Percentiles rank a stretch among this genome's conserved stretches.
Conservation (phyloP, 345 rosid species). For the Nasturtium officinale region DNA sequence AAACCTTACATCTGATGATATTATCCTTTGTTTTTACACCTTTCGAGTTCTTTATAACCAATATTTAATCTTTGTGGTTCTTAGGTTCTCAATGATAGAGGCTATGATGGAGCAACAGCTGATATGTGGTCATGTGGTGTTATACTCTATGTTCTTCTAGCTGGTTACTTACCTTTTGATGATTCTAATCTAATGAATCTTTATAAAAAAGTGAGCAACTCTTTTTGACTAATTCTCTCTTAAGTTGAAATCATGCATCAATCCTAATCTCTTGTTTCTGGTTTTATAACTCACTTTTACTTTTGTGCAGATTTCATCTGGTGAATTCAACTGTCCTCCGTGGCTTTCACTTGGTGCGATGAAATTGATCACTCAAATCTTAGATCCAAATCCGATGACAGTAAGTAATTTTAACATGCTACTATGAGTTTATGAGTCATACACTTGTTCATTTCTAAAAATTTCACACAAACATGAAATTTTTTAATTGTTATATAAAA, state of each 20-base stretch:
- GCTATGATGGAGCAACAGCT: conserved; percentile 96
- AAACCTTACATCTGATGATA: neutral
- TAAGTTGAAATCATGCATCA: neutral
- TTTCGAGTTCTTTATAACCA: neutral
- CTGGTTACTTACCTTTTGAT: conserved; percentile 99
- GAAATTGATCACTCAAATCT: conserved; percentile 80
- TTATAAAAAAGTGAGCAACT: conserved; percentile 83
- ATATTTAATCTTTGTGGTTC: conserved; percentile 8
- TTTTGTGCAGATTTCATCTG: conserved; percentile 71
- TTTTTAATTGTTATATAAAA: neutral
- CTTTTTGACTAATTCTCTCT: conserved; percentile 19
- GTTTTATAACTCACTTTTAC: conserved; percentile 2
- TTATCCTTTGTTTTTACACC: conserved; percentile 1
- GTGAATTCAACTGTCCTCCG: conserved; percentile 91
- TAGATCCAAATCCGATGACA: conserved; percentile 93
- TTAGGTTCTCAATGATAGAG: conserved; percentile 93
- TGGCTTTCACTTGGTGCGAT: conserved; percentile 90
- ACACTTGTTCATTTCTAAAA: neutral
- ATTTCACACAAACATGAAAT: conserved; percentile 4
- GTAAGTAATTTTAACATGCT: conserved; percentile 52
- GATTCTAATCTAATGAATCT: conserved; percentile 95
- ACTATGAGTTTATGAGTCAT: neutral
- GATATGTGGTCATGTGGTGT: conserved; percentile 99
- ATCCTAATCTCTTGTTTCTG: neutral
- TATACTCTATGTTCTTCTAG: conserved; percentile 91